Base-by-base conservation (phyloP, 2,329 filamentous ascomycete species). In the Xylaria polymorpha region DNA sequence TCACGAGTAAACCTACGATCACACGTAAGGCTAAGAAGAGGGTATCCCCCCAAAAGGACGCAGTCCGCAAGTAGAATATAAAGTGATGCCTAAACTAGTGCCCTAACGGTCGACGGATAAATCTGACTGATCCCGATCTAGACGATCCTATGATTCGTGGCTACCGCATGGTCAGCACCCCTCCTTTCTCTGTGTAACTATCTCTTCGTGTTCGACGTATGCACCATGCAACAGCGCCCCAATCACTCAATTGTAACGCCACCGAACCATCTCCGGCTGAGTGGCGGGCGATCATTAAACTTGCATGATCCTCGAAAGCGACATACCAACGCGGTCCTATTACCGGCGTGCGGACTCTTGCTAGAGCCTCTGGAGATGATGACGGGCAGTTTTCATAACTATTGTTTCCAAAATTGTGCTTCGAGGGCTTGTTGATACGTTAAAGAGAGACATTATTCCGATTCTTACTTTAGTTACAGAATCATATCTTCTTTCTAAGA, bases 291-390 rank as follows among this genome's bases (percentile, higher is more conserved):
- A 44, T 9, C 18, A 44, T 44, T 9, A 20, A 48, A 48, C 44
- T 12, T 9, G 9, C 10, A 3, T 46, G 3, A 8, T 48, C n/a
- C 44, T 48, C 10, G 20, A 22, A 22, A 48, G 2, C 12, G 22
- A 48, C 10, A 48, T 43, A 18, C 1, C 14, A 53, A 53, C 3
- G 8, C 15, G 1, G 15, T 53, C 29, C n/a, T 35, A 32, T 53
- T 2, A 1, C 25, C 2, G 7, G 1, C 1, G 7, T 6, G 1
- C 5, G 9, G 22, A 20, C 43, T n/a, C n/a, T 22, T n/a, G 2
- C 32, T 4, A 32, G 25, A 32, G 14, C 22, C 22, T 29, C 22
- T 5, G 7, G 46, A 50, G 22, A 25, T 29, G 12, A 50, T 10
- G 46, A 14, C 6, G 4, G 2, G 15, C 7, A 1, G 14, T 9